Percentiles rank a stretch among this genome's conserved stretches.
These are phyloP conservation scores for Cucurbita pepo DNA, from an alignment of 306 rosid species.

Conservation along the genomic window DNA sequence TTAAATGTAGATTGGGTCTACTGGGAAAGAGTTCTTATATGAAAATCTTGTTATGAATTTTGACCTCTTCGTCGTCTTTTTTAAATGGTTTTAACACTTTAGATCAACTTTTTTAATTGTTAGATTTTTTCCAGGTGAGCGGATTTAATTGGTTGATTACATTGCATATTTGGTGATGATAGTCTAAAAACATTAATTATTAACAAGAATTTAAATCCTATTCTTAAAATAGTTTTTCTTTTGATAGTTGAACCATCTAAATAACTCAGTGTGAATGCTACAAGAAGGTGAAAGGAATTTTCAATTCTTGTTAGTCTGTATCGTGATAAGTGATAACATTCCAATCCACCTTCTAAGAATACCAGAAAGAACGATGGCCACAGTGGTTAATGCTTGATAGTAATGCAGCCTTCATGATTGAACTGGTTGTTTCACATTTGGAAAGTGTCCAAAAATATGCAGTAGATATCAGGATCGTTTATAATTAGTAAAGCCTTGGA, in stretches of 20 bases:
- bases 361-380: neutral
- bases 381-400: neutral
- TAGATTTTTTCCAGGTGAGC: too few relatives aligned
- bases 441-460: neutral
- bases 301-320: neutral
- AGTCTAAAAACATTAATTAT: neutral
- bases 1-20: too few relatives aligned
- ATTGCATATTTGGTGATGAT: neutral
- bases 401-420: neutral
- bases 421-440: neutral
- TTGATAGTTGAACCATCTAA: neutral
- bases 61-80: too few relatives aligned
- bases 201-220: neutral
- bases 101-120: too few relatives aligned
- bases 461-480: neutral
- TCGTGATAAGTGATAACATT: neutral
- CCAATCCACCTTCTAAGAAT: neutral
- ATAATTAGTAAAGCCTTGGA: neutral
- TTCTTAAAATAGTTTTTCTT: neutral
- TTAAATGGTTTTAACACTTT: too few relatives aligned
- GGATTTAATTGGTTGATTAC: too few relatives aligned
- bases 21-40: too few relatives aligned
- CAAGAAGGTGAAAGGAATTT: neutral
- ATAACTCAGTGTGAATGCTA: neutral
- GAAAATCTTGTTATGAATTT: too few relatives aligned